Conservation (phyloP, 345 rosid genomes). For the Pistacia atlantica region DNA sequence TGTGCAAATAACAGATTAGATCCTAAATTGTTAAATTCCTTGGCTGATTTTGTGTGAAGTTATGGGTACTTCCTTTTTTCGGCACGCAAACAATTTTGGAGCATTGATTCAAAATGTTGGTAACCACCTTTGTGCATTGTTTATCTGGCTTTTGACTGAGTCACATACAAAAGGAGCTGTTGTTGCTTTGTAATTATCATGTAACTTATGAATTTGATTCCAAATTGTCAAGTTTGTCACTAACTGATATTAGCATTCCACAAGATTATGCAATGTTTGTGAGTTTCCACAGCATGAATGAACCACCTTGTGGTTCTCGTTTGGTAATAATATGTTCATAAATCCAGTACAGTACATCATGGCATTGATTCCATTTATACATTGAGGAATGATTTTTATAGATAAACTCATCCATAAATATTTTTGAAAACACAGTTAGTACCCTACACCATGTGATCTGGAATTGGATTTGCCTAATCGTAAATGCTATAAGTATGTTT, state of each 20-base stretch:
- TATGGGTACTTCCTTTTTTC: neutral
- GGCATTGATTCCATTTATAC: neutral
- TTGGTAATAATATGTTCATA: constrained; percentile 1
- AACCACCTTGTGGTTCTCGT: neutral
- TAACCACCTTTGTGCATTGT: neutral
- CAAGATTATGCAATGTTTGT: neutral
- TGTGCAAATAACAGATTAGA: constrained; percentile 18
- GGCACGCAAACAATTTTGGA: constrained; percentile 4
- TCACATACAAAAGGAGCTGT: neutral
- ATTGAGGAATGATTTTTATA: neutral
- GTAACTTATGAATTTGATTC: constrained; percentile 4
- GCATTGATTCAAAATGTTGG: neutral
- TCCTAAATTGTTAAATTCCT: constrained; percentile 12
- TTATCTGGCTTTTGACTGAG: neutral
- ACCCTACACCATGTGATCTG: neutral
- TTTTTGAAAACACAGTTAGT: neutral
- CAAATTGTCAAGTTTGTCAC: neutral
- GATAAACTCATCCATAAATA: no score
- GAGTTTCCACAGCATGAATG: constrained; percentile 9
- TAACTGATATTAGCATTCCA: neutral
- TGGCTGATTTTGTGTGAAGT: neutral
- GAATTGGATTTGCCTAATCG: neutral
- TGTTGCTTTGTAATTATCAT: constrained; percentile 20
- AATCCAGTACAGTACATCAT: no score
- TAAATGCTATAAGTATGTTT: neutral